These are phyloP conservation scores for Boletus sensibilis DNA, from an alignment of 768 basidiomycete genomes.

Conservation along the genomic window DNA sequence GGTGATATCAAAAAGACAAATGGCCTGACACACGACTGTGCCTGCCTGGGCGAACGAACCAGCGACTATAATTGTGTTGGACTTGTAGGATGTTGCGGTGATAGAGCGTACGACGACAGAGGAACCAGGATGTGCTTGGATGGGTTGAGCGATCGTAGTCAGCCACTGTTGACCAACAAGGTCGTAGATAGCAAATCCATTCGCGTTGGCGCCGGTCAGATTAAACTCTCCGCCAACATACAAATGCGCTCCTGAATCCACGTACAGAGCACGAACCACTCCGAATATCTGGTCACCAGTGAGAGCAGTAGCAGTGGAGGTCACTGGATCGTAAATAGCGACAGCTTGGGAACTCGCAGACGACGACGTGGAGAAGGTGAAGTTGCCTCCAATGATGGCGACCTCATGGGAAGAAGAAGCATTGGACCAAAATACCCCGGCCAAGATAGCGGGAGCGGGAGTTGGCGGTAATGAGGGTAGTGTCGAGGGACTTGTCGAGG, in stretches of 20 bases:
- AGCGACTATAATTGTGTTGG: slow-evolving; percentile 71
- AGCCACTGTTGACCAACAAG: slow-evolving; percentile 65
- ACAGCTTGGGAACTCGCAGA: slow-evolving; percentile 50
- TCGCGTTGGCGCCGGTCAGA: slow-evolving; percentile 50
- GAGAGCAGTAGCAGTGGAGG: slow-evolving; percentile 51
- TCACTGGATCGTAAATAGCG: slow-evolving; percentile 65
- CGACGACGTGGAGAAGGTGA: slow-evolving; percentile 53
- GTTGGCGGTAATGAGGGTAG: slow-evolving; percentile 58
- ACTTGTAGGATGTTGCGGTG: slow-evolving; percentile 55
- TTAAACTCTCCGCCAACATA: slow-evolving; percentile 88
- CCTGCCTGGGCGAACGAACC: slow-evolving; percentile 87
- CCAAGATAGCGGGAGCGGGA: slow-evolving; percentile 76
- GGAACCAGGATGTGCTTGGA: slow-evolving; percentile 55
- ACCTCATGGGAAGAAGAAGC: slow-evolving; percentile 60
- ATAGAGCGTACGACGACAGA: slow-evolving; percentile 71
- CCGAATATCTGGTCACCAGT: slow-evolving; percentile 67
- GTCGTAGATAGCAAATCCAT: slow-evolving; percentile 81
- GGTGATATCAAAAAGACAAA: slow-evolving; percentile 72
- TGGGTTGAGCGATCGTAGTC: slow-evolving; percentile 51
- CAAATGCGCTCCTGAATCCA: slow-evolving; percentile 58
- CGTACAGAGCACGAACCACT: slow-evolving; percentile 71
- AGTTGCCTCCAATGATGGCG: slow-evolving; percentile 88
- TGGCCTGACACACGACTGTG: slow-evolving; percentile 65
- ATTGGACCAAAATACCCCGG: slow-evolving; percentile 91
- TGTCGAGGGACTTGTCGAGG: slow-evolving; percentile 41